Evolutionary conservation across 176 grass and related monocot species (phyloP).

Genomic region (Lolium perenne): DNA sequence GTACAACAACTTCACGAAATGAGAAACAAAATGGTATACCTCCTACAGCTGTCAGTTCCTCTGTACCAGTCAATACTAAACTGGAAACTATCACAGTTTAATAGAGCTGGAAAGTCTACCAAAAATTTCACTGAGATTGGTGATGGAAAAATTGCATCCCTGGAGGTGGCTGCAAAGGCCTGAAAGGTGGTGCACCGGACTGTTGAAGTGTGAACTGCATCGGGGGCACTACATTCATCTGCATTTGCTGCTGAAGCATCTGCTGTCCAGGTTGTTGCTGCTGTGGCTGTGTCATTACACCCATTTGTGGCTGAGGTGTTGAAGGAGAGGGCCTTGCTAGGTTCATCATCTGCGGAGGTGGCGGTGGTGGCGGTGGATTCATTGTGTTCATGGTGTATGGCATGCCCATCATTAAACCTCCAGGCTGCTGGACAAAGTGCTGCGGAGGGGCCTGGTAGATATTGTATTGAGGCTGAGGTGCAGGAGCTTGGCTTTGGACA

Average conservation of each 20-base stretch:
- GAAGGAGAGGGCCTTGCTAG: constrained; percentile 53
- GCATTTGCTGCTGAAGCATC: constrained; percentile 72
- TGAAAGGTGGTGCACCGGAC: constrained; percentile 57
- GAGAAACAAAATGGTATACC: constrained; percentile 45
- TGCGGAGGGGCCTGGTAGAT: constrained; percentile 59
- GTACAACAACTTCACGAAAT: constrained; percentile 50
- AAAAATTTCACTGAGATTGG: constrained; percentile 66
- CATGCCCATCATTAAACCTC: constrained; percentile 69
- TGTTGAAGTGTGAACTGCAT: constrained; percentile 76
- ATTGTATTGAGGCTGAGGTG: constrained; percentile 64
- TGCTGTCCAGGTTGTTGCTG: constrained; percentile 2
- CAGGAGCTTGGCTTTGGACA: constrained; percentile 55
- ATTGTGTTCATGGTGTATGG: constrained; percentile 64
- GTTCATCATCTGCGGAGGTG: constrained; percentile 59
- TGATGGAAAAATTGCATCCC: constrained; percentile 86
- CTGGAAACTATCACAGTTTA: constrained; percentile 47
- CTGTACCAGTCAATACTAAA: constrained; percentile 54
- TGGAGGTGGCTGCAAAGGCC: constrained; percentile 74
- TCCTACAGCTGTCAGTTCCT: constrained; percentile 55
- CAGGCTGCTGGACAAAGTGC: constrained; percentile 73
- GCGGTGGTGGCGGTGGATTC: constrained; percentile 43
- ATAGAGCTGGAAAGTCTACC: constrained; percentile 37
- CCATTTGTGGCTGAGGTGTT: constrained; percentile 47
- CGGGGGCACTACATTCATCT: constrained; percentile 46
- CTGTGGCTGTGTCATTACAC: constrained; percentile 51